Percentiles rank a stretch among this genome's conserved stretches.
Conservation (phyloP, 2,329 filamentous ascomycete species). For the Knoxdaviesia proteae region DNA sequence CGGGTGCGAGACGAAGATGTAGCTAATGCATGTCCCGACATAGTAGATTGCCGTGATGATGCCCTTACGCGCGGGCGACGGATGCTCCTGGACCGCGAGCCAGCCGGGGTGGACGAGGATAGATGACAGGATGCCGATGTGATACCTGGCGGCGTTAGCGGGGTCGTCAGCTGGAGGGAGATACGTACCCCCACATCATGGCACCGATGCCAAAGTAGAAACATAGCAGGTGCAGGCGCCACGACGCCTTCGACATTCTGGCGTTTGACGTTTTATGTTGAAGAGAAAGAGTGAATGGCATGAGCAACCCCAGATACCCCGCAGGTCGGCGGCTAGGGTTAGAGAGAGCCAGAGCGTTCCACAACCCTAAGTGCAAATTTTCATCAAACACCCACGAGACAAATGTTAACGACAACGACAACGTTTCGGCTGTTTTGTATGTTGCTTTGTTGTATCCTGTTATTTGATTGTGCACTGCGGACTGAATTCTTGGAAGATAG, state of each 20-base stretch:
- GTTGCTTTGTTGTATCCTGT: too few relatives aligned
- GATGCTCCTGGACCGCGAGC: conserved; percentile 21
- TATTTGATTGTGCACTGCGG: too few relatives aligned
- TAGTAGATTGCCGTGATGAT: conserved; percentile 37
- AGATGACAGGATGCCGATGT: conserved; percentile 34
- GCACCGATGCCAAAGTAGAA: conserved; percentile 27
- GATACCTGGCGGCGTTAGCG: conserved; percentile 18
- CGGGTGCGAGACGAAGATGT: conserved; percentile 30
- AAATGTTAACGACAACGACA: too few relatives aligned
- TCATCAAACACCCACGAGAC: too few relatives aligned
- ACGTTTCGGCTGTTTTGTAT: too few relatives aligned
- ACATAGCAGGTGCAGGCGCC: conserved; percentile 18
- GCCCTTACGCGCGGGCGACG: conserved; percentile 23
- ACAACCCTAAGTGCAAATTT: too few relatives aligned
- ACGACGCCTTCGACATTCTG: background rate
- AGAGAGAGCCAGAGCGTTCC: too few relatives aligned
- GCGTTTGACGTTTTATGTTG: background rate
- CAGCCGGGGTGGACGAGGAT: conserved; percentile 35
- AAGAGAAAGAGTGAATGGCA: background rate
- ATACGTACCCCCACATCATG: conserved; percentile 27
- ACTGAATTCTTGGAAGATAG: too few relatives aligned
- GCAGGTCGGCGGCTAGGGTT: too few relatives aligned
- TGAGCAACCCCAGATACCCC: too few relatives aligned
- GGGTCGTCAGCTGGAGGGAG: background rate
- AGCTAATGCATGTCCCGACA: conserved; percentile 31